Evolutionary conservation across 2,329 filamentous ascomycete genomes (phyloP).

Genomic region (Mariannaea sp.): DNA sequence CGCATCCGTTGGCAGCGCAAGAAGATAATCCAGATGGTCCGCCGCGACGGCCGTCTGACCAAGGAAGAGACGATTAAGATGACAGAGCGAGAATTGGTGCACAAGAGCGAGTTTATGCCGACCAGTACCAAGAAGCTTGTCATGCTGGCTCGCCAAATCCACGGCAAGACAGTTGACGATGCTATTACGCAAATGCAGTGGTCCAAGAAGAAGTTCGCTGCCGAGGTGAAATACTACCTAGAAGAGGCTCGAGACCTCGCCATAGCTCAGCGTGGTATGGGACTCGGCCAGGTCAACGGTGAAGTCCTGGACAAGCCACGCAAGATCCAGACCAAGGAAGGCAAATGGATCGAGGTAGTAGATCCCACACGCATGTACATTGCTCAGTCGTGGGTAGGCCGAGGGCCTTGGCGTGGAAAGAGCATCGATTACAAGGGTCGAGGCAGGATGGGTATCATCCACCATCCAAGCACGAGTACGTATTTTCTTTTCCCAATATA

Average conservation of each 20-base stretch:
- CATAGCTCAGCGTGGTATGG: slow-evolving; percentile 83
- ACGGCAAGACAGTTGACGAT: slow-evolving; percentile 91
- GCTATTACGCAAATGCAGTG: slow-evolving; percentile 95
- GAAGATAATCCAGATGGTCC: slow-evolving; percentile 79
- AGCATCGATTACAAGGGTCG: slow-evolving; percentile 75
- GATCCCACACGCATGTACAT: slow-evolving; percentile 88
- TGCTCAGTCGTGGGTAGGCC: slow-evolving; percentile 90
- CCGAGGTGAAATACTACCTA: slow-evolving; percentile 78
- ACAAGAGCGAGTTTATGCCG: slow-evolving; percentile 73
- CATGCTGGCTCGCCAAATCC: slow-evolving; percentile 83
- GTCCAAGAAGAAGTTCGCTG: slow-evolving; percentile 89
- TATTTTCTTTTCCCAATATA: slow-evolving; percentile 36
- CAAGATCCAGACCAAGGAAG: slow-evolving; percentile 75
- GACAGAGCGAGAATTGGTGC: slow-evolving; percentile 58
- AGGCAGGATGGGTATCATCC: slow-evolving; percentile 70
- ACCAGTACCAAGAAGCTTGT: slow-evolving; percentile 93
- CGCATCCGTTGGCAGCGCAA: slow-evolving; percentile 80
- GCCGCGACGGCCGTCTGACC: slow-evolving; percentile 57
- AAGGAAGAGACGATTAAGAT: slow-evolving; percentile 70
- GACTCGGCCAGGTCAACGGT: slow-evolving; percentile 58
- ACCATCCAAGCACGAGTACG: slow-evolving; percentile 76
- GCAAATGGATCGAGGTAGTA: slow-evolving; percentile 69
- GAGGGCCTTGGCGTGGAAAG: slow-evolving; percentile 64
- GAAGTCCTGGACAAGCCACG: slow-evolving; percentile 45
- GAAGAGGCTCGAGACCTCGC: slow-evolving; percentile 82